Evolutionary conservation across 2,329 filamentous ascomycete genomes (phyloP).

Genomic region (Aspergillus sp.): DNA sequence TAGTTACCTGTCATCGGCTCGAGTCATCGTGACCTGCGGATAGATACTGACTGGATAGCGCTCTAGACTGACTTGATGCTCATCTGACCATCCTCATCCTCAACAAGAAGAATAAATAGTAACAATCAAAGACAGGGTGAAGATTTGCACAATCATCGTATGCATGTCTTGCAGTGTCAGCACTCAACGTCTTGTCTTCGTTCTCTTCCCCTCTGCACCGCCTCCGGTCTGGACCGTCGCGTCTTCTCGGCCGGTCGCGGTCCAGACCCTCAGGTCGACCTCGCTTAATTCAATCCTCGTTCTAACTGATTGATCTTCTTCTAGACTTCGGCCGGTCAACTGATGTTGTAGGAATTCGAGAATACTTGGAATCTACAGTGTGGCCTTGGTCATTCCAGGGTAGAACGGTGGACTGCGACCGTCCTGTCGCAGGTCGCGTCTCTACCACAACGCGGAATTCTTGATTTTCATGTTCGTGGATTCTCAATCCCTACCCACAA

Average conservation of each 20-base stretch:
- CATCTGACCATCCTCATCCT: neutral
- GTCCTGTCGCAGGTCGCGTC: no score
- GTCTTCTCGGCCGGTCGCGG: neutral
- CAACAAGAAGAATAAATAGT: neutral
- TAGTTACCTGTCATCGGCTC: no score
- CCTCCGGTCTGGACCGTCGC: neutral
- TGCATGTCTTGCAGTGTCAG: constrained; percentile 8
- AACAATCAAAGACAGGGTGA: neutral
- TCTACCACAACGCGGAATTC: no score
- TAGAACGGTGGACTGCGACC: neutral
- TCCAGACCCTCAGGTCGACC: neutral
- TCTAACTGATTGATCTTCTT: no score
- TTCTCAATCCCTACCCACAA: no score
- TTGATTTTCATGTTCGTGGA: no score
- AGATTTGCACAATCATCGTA: neutral
- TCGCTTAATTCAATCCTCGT: neutral
- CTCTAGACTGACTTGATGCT: neutral
- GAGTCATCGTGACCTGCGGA: no score
- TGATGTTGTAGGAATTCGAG: no score
- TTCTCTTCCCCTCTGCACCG: neutral
- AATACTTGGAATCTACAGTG: no score
- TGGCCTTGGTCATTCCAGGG: neutral
- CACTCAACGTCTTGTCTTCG: neutral
- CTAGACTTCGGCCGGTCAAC: no score
- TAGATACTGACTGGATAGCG: no score